phyloP scores from a whole-genome alignment of 495 filamentous ascomycete species.

The Aspergillus hancockii region DNA sequence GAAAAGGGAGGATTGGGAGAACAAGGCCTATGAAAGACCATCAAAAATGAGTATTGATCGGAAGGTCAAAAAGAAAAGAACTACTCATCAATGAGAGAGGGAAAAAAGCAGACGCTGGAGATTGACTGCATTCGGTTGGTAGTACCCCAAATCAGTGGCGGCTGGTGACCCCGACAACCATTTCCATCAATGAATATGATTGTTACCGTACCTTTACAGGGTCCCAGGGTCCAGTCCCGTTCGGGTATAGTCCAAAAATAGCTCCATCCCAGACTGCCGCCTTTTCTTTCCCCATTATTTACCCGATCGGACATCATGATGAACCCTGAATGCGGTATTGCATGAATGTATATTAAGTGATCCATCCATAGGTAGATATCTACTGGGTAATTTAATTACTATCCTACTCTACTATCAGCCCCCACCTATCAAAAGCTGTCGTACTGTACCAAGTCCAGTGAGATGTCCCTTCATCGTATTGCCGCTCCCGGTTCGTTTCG shows the following conservation, averaged over 20 bases:
- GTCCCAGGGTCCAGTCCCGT: not conserved
- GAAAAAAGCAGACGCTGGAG: not conserved
- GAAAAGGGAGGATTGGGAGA: not conserved
- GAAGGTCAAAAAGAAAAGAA: not conserved
- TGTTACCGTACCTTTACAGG: slow-evolving; percentile 1
- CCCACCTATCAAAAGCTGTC: too few relatives aligned
- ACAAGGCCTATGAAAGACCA: not conserved
- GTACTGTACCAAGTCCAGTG: too few relatives aligned
- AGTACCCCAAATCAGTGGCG: slow-evolving; percentile 12
- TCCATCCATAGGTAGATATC: too few relatives aligned
- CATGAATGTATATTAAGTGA: too few relatives aligned
- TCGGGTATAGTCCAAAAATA: not conserved
- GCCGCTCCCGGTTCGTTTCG: not conserved
- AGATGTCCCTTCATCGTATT: too few relatives aligned
- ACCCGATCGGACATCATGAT: not conserved
- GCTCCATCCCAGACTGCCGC: not conserved
- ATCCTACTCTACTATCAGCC: too few relatives aligned
- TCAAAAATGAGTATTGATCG: slow-evolving; percentile 1
- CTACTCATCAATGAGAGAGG: not conserved
- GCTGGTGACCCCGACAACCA: slow-evolving; percentile 28
- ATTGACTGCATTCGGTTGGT: slow-evolving; percentile 18
- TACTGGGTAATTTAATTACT: too few relatives aligned
- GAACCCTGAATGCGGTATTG: too few relatives aligned
- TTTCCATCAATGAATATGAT: not conserved
- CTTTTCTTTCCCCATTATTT: not conserved